These are phyloP conservation scores for Gaertneriomyces sp. DNA, from an alignment of 192 early-diverging fungal species.

Conservation along the genomic window DNA sequence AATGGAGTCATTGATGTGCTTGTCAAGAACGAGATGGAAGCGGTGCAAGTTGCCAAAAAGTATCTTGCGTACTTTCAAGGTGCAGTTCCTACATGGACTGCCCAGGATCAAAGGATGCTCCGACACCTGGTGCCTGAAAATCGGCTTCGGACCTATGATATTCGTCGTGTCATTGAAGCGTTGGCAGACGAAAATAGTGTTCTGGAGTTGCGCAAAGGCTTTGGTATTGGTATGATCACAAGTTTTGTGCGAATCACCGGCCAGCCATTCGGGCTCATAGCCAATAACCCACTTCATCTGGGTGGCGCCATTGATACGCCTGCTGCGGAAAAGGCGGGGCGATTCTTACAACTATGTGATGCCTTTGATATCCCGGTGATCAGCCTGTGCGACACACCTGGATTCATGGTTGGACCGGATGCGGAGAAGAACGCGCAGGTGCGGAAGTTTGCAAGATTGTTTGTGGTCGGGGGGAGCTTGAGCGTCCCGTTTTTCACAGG, in stretches of 20 bases:
- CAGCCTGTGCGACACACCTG: slow-evolving; percentile 30
- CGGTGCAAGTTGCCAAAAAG: slow-evolving; percentile 5
- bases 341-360: slow-evolving; percentile 24
- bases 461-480: background rate
- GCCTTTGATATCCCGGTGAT: slow-evolving; percentile 16
- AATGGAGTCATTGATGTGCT: slow-evolving; percentile 24
- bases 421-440: slow-evolving; percentile 24
- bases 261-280: slow-evolving; percentile 19
- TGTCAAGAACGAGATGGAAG: slow-evolving; percentile 4
- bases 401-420: slow-evolving; percentile 31
- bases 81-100: background rate
- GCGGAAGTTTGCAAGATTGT: slow-evolving; percentile 23
- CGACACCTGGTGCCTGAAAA: slow-evolving; percentile 16
- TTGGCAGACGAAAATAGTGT: slow-evolving; percentile 7
- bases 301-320: slow-evolving; percentile 25
- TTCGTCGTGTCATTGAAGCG: slow-evolving; percentile 8
- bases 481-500: slow-evolving; percentile 1
- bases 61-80: slow-evolving; percentile 4
- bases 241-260: slow-evolving; percentile 22
- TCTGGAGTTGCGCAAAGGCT: slow-evolving; percentile 6
- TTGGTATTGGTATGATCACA: slow-evolving; percentile 18
- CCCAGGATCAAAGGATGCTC: slow-evolving; percentile 5
- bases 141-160: slow-evolving; percentile 8
- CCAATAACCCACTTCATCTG: slow-evolving; percentile 21
- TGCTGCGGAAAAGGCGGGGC: slow-evolving; percentile 10